Conservation (phyloP, 2,329 filamentous ascomycete genomes). For the Ophiognomonia clavigignenti-juglandacearum region DNA sequence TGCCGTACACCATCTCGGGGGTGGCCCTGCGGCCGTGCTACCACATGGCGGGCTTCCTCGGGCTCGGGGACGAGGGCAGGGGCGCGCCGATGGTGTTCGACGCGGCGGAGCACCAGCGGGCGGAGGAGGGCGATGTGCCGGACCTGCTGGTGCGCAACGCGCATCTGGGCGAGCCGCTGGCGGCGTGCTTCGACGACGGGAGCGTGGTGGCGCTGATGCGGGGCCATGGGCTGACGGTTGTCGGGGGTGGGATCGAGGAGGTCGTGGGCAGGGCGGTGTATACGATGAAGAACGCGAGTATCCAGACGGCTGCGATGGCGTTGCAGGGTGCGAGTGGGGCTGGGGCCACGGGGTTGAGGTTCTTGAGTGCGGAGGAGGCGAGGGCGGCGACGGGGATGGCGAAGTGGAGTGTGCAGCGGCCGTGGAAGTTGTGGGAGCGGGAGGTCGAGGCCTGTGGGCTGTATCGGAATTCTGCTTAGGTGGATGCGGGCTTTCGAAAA, state of each 20-base stretch:
- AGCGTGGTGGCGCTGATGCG: constrained; percentile 38
- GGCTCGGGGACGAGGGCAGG: constrained; percentile 23
- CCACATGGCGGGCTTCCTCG: constrained; percentile 40
- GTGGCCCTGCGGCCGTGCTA: constrained; percentile 34
- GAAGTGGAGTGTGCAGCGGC: constrained; percentile 15
- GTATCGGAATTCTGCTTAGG: constrained; percentile 18
- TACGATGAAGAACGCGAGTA: constrained; percentile 35
- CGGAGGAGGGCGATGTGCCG: constrained; percentile 22
- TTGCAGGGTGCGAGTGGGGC: constrained; percentile 16
- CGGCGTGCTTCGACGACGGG: constrained; percentile 25
- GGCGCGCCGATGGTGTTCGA: constrained; percentile 27
- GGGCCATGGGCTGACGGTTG: constrained; percentile 38
- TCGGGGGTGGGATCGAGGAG: constrained; percentile 31
- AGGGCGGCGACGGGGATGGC: constrained; percentile 16
- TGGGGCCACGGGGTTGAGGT: not conserved
- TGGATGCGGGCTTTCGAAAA: too few species aligned
- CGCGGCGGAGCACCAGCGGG: constrained; percentile 23
- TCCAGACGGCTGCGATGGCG: constrained; percentile 34
- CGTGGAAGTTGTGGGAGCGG: constrained; percentile 23
- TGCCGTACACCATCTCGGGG: constrained; percentile 36
- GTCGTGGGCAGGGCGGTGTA: constrained; percentile 38
- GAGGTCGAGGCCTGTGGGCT: constrained; percentile 22
- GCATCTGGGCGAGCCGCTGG: constrained; percentile 30
- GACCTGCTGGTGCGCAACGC: constrained; percentile 33
- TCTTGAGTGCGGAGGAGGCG: constrained; percentile 18